A percentile compares a stretch with the other conserved stretches of the same genome.
phyloP scores from a whole-genome alignment of 768 basidiomycete genomes.

The Trametes gibbosa region DNA sequence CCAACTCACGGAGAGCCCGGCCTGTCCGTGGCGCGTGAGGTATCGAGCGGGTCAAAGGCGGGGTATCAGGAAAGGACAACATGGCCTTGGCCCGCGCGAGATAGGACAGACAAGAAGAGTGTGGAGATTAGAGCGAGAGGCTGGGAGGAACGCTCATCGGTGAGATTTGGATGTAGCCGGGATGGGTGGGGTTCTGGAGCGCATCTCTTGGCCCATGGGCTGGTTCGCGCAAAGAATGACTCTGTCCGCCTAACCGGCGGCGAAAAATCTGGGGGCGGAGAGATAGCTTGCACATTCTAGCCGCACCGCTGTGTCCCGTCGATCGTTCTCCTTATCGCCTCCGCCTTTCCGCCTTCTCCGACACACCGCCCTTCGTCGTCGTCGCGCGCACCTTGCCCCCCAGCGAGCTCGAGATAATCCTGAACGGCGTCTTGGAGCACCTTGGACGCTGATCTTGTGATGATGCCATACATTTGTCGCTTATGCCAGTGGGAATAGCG shows the following conservation, averaged over 20 bases:
- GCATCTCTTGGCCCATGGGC: background rate
- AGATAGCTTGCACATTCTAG: slow-evolving; percentile 4
- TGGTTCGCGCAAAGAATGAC: background rate
- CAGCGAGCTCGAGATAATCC: background rate
- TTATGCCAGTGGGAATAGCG: background rate
- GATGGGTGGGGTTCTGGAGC: slow-evolving; percentile 14
- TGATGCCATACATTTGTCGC: background rate
- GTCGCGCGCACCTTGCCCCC: background rate
- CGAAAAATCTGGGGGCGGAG: background rate
- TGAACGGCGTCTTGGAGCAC: background rate
- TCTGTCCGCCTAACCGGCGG: background rate
- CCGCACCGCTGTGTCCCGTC: background rate
- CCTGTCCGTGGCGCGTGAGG: background rate
- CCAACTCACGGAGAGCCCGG: slow-evolving; percentile 2
- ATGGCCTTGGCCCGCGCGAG: background rate
- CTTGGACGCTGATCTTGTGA: background rate
- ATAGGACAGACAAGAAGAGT: background rate
- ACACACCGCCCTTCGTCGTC: background rate
- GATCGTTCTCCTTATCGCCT: background rate
- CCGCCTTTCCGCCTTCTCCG: background rate
- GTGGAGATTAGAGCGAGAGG: slow-evolving; percentile 1
- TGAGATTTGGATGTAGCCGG: background rate
- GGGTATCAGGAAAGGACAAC: slow-evolving; percentile 4
- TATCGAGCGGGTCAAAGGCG: background rate
- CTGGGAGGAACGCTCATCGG: background rate